Evolutionary conservation across 495 filamentous ascomycete species (phyloP).

Genomic region (Penicillium cataractarum): DNA sequence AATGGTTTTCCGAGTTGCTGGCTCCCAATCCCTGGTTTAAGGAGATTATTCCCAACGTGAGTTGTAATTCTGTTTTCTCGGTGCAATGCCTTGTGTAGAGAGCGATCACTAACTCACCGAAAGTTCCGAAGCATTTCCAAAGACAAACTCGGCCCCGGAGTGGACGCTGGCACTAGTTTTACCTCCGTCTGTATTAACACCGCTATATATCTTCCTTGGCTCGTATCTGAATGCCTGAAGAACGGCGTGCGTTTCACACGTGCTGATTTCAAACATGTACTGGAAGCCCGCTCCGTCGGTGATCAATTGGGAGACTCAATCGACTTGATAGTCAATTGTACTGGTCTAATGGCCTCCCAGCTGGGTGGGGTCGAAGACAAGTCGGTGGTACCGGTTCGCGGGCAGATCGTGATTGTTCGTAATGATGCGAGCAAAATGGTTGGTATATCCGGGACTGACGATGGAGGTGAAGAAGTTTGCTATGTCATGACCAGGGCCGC

Average conservation of each 20-base stretch:
- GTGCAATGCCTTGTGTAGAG: too few species aligned
- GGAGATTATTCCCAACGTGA: constrained; percentile 66
- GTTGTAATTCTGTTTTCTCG: not conserved
- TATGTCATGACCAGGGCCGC: constrained; percentile 84
- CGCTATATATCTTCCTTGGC: constrained; percentile 83
- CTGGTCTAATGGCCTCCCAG: constrained; percentile 67
- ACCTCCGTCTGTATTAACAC: constrained; percentile 91
- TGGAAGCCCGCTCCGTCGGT: constrained; percentile 54
- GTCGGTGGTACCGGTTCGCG: constrained; percentile 69
- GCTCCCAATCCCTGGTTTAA: constrained; percentile 73
- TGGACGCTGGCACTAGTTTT: constrained; percentile 71
- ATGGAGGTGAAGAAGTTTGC: constrained; percentile 68
- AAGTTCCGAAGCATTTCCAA: constrained; percentile 42
- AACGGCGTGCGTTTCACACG: constrained; percentile 68
- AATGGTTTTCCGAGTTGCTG: constrained; percentile 62
- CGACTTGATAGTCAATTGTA: constrained; percentile 77
- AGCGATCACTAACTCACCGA: too few species aligned
- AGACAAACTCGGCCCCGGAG: constrained; percentile 64
- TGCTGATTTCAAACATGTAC: constrained; percentile 63
- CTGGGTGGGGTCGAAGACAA: constrained; percentile 82
- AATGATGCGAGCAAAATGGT: constrained; percentile 71
- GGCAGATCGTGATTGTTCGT: constrained; percentile 81
- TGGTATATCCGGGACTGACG: constrained; percentile 69
- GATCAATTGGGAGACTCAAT: constrained; percentile 60
- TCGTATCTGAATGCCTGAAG: constrained; percentile 73